Evolutionary conservation across 257 asterid species (phyloP), one percentile per base, ranked within the genome.

Genomic region (Fraxinus pennsylvanica): DNA sequence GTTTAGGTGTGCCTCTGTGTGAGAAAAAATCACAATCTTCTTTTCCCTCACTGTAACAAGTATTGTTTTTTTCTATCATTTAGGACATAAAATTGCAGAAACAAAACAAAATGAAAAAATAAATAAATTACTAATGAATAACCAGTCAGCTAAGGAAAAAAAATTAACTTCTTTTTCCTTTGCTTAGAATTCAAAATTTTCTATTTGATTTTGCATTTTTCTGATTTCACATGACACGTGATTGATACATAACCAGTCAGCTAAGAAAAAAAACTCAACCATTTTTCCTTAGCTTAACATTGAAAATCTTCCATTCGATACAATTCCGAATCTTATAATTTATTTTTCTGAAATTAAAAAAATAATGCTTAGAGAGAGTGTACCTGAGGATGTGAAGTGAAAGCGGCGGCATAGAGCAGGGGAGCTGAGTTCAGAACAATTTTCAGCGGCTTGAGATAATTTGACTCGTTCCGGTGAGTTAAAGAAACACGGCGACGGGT

Each of bases 341-440:
- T 59, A 50, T 15, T 19, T 9, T 9, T 29, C 15, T 43, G 52
- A 43, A 43, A 25, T 41, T 33, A 4, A 33, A 33, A 27, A 0
- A 19, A 45, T 43, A 57, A 45, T 15, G 50, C 10, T 29, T n/a
- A 68, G 5, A 66, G 14, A 36, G n/a, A 21, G 79, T 36, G 57
- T 72, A 87, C 92, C 89, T 72, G 85, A 68, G 45, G 47, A 76
- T 71, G 80, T 77, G 67, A 85, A 77, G 82, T 71, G 81, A 69
- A 81, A 78, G 73, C 78, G 57, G 77, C 89, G 87, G 81, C 79
- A 74, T 71, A 4, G 80, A 29, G 81, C 39, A 22, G 63, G 76
- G 35, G 79, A 66, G 83, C 77, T 73, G 71, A 30, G 30, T 14
- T 70, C 73, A 22, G 68, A 39, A 73, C 67, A 84, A 74, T 66